Base-by-base conservation (phyloP, 2,329 filamentous ascomycete species). In the Pestalotiopsis sp. region DNA sequence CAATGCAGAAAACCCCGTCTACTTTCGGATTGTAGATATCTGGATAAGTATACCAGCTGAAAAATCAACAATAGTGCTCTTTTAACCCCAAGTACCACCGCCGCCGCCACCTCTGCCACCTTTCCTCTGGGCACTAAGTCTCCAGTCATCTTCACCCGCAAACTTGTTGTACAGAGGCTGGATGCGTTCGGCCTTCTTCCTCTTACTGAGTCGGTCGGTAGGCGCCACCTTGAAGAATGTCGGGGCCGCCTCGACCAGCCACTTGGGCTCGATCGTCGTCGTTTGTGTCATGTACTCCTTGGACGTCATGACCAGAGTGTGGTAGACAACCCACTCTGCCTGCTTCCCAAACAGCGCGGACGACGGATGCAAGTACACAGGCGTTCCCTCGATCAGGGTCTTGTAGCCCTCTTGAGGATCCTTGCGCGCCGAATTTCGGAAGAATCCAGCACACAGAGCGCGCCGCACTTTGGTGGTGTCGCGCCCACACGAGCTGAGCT, bases 221-320 rank as follows among this genome's bases (percentile, higher is more conserved):
- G 93, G 91, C 20, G 96, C 95, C 4, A 98, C 94, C 87, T 97
- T 97, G 90, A 98, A 99, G 84, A 98, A 99, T 0, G 94, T 98
- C 11, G 97, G 96, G n/a, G 97, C 96, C 13, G 95, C 95, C 76
- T 98, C 95, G 1, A 98, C 94, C 25, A 99, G 87, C 90, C 90
- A 92, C 77, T 97, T 97, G 9, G 96, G 95, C 82, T 99, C 96
- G 75, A 99, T 98, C 3, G 89, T 88, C 3, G 94, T 97, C 14
- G 94, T 96, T 78, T 90, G 93, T 77, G 97, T 95, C 96, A 99
- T 98, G 81, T 98, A 99, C 82, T 99, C 96, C 83, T 97, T 95
- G 27, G 93, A 97, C 27, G 96, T 99, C 75, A 98, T 87, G 7
- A 98, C 93, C 23, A 99, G 85, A 66, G 90, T 91, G 77, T 98